Conservation (phyloP, 805 yeast genomes). For the Hanseniaspora guilliermondii region DNA sequence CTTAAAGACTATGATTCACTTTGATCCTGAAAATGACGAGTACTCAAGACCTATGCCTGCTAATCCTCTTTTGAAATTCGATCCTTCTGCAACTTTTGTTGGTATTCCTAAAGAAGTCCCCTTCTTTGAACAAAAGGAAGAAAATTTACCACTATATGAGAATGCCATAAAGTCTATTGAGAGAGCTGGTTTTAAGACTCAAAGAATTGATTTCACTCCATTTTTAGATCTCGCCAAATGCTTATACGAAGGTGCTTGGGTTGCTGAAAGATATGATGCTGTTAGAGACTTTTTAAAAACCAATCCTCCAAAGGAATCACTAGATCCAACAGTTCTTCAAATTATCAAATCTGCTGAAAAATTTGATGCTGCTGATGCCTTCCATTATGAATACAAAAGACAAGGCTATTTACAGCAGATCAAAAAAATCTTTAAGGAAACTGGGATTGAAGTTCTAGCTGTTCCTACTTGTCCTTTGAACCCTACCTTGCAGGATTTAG, state of each 20-base stretch:
- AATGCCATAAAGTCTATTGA: constrained; percentile 46
- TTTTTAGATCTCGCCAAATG: constrained; percentile 72
- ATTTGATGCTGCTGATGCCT: constrained; percentile 71
- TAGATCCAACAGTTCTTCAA: constrained; percentile 72
- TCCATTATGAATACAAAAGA: constrained; percentile 76
- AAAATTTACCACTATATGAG: constrained; percentile 54
- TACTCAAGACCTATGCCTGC: constrained; percentile 68
- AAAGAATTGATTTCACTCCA: constrained; percentile 59
- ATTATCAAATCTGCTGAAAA: constrained; percentile 71
- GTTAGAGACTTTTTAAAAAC: constrained; percentile 57
- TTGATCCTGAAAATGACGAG: constrained; percentile 58
- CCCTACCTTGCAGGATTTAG: constrained; percentile 66
- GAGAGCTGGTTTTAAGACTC: constrained; percentile 45
- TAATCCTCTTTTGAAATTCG: constrained; percentile 49
- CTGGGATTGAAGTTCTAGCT: constrained; percentile 55
- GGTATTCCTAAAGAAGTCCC: constrained; percentile 64
- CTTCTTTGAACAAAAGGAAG: constrained; percentile 69
- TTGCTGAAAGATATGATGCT: constrained; percentile 85
- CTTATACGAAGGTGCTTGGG: constrained; percentile 98
- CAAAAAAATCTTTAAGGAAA: constrained; percentile 36
- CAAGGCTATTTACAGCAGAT: constrained; percentile 63
- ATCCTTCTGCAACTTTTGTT: constrained; percentile 41
- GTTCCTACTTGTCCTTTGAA: constrained; percentile 93
- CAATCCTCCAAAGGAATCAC: constrained; percentile 52
- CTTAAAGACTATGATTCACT: constrained; percentile 57